These are phyloP conservation scores for Polytolypa hystricis DNA, from an alignment of 2,329 filamentous ascomycete genomes.

Conservation along the genomic window DNA sequence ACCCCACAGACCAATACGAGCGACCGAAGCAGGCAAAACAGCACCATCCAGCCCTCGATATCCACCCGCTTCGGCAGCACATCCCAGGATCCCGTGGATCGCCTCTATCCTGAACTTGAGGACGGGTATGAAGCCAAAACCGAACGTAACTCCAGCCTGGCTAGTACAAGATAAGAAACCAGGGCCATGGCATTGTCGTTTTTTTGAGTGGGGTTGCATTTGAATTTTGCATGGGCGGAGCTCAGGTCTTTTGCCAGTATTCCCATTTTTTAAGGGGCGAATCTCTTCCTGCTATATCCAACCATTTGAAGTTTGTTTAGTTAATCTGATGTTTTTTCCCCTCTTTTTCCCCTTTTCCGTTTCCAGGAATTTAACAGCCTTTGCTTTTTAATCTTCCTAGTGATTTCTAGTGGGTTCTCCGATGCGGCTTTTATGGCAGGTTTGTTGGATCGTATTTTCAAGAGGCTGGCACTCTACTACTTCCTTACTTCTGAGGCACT, in stretches of 20 bases:
- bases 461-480: too few relatives aligned
- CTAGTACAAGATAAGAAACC: slow-evolving; percentile 7
- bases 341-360: too few relatives aligned
- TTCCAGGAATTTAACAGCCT: too few relatives aligned
- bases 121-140: slow-evolving; percentile 6
- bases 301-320: too few relatives aligned
- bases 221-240: too few relatives aligned
- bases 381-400: slow-evolving; percentile 14
- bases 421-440: slow-evolving; percentile 14
- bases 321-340: too few relatives aligned
- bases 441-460: too few relatives aligned
- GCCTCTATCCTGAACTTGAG: slow-evolving; percentile 12
- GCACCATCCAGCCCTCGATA: slow-evolving; percentile 2
- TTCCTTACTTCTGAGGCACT: too few relatives aligned
- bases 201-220: neutral
- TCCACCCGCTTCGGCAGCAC: slow-evolving; percentile 2
- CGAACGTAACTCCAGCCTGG: slow-evolving; percentile 11
- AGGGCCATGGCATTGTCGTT: too few relatives aligned
- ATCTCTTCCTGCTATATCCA: too few relatives aligned
- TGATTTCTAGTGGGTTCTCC: slow-evolving; percentile 12
- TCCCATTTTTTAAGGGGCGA: too few relatives aligned
- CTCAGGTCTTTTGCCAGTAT: too few relatives aligned
- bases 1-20: neutral
- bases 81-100: slow-evolving; percentile 7
- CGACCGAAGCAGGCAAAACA: slow-evolving; percentile 1